A percentile compares a stretch with the other conserved stretches of the same genome.
phyloP scores from a whole-genome alignment of 306 rosid genomes.

The Canavalia ensiformis region DNA sequence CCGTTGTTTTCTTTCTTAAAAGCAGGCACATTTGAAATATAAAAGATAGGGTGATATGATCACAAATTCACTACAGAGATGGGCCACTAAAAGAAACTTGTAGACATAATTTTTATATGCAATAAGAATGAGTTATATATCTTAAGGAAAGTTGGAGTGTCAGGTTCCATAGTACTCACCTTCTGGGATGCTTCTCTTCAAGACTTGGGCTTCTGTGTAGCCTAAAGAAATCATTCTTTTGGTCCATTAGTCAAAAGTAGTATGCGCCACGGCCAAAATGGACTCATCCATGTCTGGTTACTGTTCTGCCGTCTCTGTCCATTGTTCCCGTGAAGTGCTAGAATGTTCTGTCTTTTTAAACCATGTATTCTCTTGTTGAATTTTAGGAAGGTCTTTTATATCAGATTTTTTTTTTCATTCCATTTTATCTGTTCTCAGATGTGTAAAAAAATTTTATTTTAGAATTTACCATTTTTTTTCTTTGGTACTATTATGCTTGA shows the following conservation, averaged over 20 bases:
- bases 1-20: slow-evolving; percentile 20
- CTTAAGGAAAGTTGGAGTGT: neutral
- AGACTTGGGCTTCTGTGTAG: neutral
- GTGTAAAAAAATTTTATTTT: too few species aligned
- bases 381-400: too few species aligned
- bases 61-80: slow-evolving; percentile 28
- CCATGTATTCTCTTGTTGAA: neutral
- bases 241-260: slow-evolving; percentile 45
- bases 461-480: too few species aligned
- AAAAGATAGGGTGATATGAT: slow-evolving; percentile 40
- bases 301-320: slow-evolving; percentile 36
- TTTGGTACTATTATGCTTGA: neutral
- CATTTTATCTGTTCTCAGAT: too few species aligned
- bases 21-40: slow-evolving; percentile 43
- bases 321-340: neutral
- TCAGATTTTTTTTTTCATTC: too few species aligned
- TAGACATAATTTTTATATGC: slow-evolving; percentile 20
- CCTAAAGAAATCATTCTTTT: slow-evolving; percentile 38
- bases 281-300: slow-evolving; percentile 24
- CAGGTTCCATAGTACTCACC: neutral
- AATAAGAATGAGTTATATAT: neutral
- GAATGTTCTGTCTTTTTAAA: neutral
- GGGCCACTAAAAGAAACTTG: slow-evolving; percentile 27
- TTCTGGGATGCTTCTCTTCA: slow-evolving; percentile 47
- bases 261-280: slow-evolving; percentile 37